Base-by-base conservation (phyloP, 1,139 yeast genomes). In the Starmera stellimalicola region DNA sequence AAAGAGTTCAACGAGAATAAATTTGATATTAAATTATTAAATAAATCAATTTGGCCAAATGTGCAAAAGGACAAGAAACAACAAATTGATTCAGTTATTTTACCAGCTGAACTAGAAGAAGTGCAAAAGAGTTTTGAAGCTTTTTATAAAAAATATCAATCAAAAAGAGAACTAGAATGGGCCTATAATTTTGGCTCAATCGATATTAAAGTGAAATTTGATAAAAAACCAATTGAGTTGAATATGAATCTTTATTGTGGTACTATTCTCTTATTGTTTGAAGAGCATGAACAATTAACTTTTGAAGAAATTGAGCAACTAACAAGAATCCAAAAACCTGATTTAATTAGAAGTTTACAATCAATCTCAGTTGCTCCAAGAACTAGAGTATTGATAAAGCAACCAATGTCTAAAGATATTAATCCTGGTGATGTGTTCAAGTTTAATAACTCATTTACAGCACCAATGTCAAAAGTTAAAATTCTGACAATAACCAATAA, bases 311-410 rank as follows among this genome's bases (percentile, higher is more conserved):
- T 91, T 26, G 62, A 60, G 31, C 74, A 71, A 29, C 60, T 70
- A 22, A 88, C 97, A 0, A 68, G 70, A 6, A 81, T 91, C 5
- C 93, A 95, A 0, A 73, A 69, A 24, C 52, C 60, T 1, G 97
- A 91, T 45, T 62, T 88, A 27, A 67, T 68, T 26, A 70, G 95
- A 37, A 93, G 85, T 42, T 58, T 91, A 37, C 84, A 83, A 51
- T 84, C 96, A 1, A 71, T 91, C 24, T 78, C 94, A 0, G 83
- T 85, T 30, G 93, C 94, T 0, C 88, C 95, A 2, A 70, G 79
- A 41, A 77, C 87, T 47, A 67, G 94, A 41, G 63, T 88, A 11
- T 60, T 88, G 41, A 62, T 65, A 17, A 88, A 87, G 50, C 62
- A 56, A 17, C 96, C 96, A 9, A 72, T 77, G 78, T 65, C 83